Evolutionary conservation across 345 rosid species (phyloP).

Genomic region (Eucalyptus sp.): DNA sequence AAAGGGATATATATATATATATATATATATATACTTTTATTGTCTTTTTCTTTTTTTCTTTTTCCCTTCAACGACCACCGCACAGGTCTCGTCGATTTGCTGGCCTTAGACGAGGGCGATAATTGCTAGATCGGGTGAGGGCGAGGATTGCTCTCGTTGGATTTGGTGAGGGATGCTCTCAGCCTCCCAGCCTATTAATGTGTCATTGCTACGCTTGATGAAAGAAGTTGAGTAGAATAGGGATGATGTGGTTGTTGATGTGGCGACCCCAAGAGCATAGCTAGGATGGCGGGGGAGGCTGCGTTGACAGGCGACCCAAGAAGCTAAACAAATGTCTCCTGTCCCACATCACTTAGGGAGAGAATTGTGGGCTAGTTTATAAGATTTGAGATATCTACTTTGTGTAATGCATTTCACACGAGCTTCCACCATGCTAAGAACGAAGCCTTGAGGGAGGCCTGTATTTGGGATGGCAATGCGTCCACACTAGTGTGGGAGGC

Average conservation of each 20-base stretch:
- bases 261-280: accelerated
- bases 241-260: background rate
- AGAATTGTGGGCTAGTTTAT: too few relatives aligned
- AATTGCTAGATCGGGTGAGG: accelerated
- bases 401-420: too few relatives aligned
- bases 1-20: too few relatives aligned
- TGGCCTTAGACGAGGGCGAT: accelerated
- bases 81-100: accelerated
- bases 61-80: accelerated
- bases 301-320: accelerated
- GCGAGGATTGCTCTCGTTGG: accelerated
- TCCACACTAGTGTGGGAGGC: too few relatives aligned
- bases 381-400: accelerated
- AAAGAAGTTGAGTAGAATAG: background rate
- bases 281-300: accelerated
- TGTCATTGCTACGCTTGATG: background rate
- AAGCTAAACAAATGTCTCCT: too few relatives aligned
- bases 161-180: too few relatives aligned
- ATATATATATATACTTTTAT: too few relatives aligned
- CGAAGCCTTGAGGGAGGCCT: too few relatives aligned
- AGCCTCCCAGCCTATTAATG: background rate
- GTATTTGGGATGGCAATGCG: too few relatives aligned
- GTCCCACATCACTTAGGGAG: too few relatives aligned
- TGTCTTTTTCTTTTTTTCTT: too few relatives aligned
- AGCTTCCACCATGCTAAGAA: too few relatives aligned